phyloP scores from a whole-genome alignment of 768 basidiomycete genomes.

The Lactarius hengduanensis region DNA sequence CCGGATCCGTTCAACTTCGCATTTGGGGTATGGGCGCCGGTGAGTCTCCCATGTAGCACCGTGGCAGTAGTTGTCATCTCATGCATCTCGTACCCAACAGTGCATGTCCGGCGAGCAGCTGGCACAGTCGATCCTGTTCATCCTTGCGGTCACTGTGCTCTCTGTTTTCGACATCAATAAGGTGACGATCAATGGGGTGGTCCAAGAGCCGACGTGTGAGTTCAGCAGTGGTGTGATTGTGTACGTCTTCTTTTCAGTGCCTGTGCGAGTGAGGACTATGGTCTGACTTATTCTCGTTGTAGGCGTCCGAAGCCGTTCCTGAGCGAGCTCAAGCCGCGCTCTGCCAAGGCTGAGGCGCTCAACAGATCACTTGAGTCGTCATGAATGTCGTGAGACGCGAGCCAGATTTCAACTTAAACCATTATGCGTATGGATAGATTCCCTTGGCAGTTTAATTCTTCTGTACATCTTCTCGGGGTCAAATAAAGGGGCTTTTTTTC shows the following conservation, averaged over 20 bases:
- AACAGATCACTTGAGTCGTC: slow-evolving; percentile 18
- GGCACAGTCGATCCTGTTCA: slow-evolving; percentile 29
- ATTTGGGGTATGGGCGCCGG: slow-evolving; percentile 35
- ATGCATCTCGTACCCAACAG: slow-evolving; percentile 4
- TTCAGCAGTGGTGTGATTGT: slow-evolving; percentile 25
- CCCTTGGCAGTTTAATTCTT: too few relatives aligned
- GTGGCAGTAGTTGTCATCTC: neutral
- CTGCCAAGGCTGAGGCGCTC: slow-evolving; percentile 25
- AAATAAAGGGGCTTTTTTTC: too few relatives aligned
- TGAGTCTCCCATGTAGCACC: slow-evolving; percentile 11
- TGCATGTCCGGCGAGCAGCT: slow-evolving; percentile 27
- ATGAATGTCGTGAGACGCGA: neutral
- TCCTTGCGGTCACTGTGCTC: slow-evolving; percentile 25
- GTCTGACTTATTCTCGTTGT: neutral
- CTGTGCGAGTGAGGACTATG: neutral
- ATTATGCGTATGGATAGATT: neutral
- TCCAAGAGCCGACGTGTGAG: slow-evolving; percentile 23
- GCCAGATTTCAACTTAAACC: neutral
- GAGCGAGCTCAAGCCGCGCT: slow-evolving; percentile 29
- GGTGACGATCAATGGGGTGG: slow-evolving; percentile 24
- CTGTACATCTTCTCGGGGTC: too few relatives aligned
- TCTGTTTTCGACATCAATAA: slow-evolving; percentile 28
- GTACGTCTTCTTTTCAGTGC: slow-evolving; percentile 10
- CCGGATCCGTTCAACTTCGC: slow-evolving; percentile 26
- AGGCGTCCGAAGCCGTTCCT: slow-evolving; percentile 32